Base-by-base conservation (phyloP, 176 grass and related monocot species). In the Oryza glaberrima region DNA sequence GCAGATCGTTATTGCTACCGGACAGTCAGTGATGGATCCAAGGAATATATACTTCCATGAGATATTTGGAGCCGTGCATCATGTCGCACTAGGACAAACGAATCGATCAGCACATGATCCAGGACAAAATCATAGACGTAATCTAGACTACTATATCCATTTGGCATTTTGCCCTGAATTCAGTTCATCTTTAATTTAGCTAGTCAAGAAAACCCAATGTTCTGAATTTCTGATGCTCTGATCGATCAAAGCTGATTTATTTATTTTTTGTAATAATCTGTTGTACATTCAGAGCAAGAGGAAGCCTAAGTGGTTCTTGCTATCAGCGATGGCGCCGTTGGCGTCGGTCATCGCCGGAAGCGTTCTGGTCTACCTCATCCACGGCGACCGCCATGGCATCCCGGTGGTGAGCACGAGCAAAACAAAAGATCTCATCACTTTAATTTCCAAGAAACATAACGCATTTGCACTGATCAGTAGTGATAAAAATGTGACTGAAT, bases 331-430 rank as follows among this genome's bases (percentile, higher is more conserved):
- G 47, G 84, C 89, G 22, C 89, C 92, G 15, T 70, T 94, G 74
- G 78, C 28, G 1, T 86, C 81, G 0, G 77, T 94, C 78, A 67
- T 94, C 20, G 67, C 77, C 12, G 87, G 76, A n/a, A 91, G 81
- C 61, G 13, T 94, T 40, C 44, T 94, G 11, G 92, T 82, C 35
- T 94, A 82, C 48, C 56, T 92, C 77, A 90, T 80, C 83, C 72
- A 88, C 60, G 92, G 84, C 3, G 84, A 92, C 25, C 77, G 89
- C 30, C 90, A 94, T 77, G 90, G 86, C 17, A 90, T 92, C 72
- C 61, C 73, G 75, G 82, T 87, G 83, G 92, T 94, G 81, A 86
- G 86, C 70, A 73, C 35, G 6, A n/a, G 11, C 70, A 41, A 52
- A 7, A 35, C 36, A n/a, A 9, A 32, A 32, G 30, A 32, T 32